Evolutionary conservation across 495 filamentous ascomycete species (phyloP).

Genomic region (Aspergillus olivimuriae): DNA sequence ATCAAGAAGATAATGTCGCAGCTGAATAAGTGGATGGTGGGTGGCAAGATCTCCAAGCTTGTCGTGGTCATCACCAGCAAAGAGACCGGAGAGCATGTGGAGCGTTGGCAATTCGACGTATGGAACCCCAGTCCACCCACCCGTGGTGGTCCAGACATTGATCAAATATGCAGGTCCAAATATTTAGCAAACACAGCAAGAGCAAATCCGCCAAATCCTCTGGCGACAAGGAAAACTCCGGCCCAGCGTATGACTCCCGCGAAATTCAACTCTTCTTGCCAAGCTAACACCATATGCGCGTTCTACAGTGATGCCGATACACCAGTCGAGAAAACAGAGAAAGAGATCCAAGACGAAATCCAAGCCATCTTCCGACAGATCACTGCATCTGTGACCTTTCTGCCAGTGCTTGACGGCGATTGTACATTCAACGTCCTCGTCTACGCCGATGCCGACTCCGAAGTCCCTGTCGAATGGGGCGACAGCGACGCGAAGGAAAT

Average conservation of each 20-base stretch:
- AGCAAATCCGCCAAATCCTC: conserved; percentile 44
- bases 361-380: conserved; percentile 95
- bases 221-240: conserved; percentile 57
- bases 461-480: conserved; percentile 97
- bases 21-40: conserved; percentile 91
- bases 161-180: conserved; percentile 52
- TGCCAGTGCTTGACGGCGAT: conserved; percentile 84
- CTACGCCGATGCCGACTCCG: conserved; percentile 93
- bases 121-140: conserved; percentile 8
- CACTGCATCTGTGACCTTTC: conserved; percentile 93
- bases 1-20: conserved; percentile 98
- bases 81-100: conserved; percentile 91
- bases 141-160: not conserved
- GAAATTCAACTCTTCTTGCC: conserved; percentile 5
- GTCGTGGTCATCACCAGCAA: conserved; percentile 94
- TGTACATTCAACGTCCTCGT: conserved; percentile 99
- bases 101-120: conserved; percentile 98
- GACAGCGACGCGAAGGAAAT: conserved; percentile 99
- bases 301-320: conserved; percentile 24
- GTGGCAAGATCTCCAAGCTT: conserved; percentile 92
- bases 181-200: conserved; percentile 54
- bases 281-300: not conserved
- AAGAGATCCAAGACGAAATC: conserved; percentile 91
- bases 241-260: conserved; percentile 41
- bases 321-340: conserved; percentile 70